phyloP scores from a whole-genome alignment of 176 grass and related monocot species.

The Cenchrus americanus region DNA sequence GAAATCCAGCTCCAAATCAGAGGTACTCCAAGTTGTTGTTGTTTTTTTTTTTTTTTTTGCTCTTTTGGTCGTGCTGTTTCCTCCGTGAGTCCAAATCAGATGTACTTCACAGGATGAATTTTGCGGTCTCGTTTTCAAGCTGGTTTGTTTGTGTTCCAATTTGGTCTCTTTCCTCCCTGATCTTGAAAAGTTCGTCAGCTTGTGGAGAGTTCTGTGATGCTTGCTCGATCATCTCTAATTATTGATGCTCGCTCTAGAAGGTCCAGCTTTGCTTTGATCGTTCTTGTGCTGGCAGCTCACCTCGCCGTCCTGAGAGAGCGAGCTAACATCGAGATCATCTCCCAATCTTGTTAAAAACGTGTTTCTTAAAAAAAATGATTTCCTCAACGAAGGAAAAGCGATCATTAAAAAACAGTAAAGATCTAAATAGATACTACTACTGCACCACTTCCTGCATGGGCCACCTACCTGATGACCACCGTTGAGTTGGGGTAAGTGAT shows the following conservation, averaged over 20 bases:
- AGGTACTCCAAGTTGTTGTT: conserved; percentile 38
- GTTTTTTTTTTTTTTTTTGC: too few species aligned
- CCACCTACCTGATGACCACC: background rate
- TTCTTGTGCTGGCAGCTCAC: background rate
- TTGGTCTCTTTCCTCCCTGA: background rate
- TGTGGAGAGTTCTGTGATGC: background rate
- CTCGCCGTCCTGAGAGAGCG: background rate
- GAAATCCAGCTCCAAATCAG: conserved; percentile 60
- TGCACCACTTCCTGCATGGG: background rate
- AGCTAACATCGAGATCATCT: background rate
- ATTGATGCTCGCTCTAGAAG: background rate
- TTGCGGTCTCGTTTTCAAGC: too few species aligned
- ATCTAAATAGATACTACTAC: background rate
- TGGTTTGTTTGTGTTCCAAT: too few species aligned
- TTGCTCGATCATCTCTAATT: background rate
- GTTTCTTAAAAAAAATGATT: background rate
- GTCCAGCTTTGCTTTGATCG: conserved; percentile 23
- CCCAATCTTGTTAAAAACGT: background rate
- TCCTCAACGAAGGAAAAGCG: background rate
- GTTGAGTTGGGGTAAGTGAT: conserved; percentile 13
- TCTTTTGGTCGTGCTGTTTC: background rate
- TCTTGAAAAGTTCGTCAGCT: background rate
- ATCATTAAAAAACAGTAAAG: background rate
- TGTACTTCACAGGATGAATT: too few species aligned
- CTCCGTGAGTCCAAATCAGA: background rate